Percentiles rank a stretch among this genome's conserved stretches.
These are phyloP conservation scores for Phytophthora citrophthora DNA, from an alignment of 352 stramenopile species.

Conservation along the genomic window DNA sequence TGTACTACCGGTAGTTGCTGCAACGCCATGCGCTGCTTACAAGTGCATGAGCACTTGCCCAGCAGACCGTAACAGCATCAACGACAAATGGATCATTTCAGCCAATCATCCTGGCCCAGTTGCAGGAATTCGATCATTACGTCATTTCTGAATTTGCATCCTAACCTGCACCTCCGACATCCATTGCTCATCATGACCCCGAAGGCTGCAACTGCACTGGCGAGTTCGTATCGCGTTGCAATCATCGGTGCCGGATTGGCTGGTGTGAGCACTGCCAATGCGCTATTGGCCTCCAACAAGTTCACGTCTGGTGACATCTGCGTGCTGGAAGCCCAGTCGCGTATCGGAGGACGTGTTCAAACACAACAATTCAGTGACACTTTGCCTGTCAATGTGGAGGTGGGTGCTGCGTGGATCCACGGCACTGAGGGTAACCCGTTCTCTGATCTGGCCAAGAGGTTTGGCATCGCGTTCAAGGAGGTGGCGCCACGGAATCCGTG, in stretches of 20 bases:
- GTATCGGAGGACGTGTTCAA: slow-evolving; percentile 59
- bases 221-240: slow-evolving; percentile 43
- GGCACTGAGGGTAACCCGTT: slow-evolving; percentile 56
- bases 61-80: slow-evolving; percentile 16
- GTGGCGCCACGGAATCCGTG: slow-evolving; percentile 66
- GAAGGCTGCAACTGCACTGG: slow-evolving; percentile 14
- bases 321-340: slow-evolving; percentile 56
- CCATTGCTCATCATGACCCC: slow-evolving; percentile 5
- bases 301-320: slow-evolving; percentile 39
- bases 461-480: slow-evolving; percentile 51
- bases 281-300: slow-evolving; percentile 41
- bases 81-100: slow-evolving; percentile 4
- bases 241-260: slow-evolving; percentile 58
- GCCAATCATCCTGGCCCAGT: slow-evolving; percentile 4
- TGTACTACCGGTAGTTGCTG: background rate
- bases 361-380: slow-evolving; percentile 54
- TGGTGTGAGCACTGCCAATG: slow-evolving; percentile 52
- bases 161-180: background rate
- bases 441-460: slow-evolving; percentile 40
- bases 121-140: too few relatives aligned
- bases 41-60: background rate
- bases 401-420: slow-evolving; percentile 69
- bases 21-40: slow-evolving; percentile 9
- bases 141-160: too few relatives aligned
- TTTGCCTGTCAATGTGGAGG: slow-evolving; percentile 53